A percentile compares a stretch with the other conserved stretches of the same genome.
phyloP scores from a whole-genome alignment of 345 rosid genomes.

The Microcos paniculata region DNA sequence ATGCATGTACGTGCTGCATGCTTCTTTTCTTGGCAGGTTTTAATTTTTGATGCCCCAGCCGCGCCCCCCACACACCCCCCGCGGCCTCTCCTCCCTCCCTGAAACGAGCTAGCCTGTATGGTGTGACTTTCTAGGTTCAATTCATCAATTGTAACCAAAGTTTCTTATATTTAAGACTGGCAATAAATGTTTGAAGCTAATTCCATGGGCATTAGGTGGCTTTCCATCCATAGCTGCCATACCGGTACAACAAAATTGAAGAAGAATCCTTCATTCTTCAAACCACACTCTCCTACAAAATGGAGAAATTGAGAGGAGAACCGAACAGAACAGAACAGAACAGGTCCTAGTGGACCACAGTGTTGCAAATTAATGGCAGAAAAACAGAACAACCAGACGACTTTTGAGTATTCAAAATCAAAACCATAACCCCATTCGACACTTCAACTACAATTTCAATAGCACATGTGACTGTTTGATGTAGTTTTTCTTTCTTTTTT shows the following conservation, averaged over 20 bases:
- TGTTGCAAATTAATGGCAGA: background rate
- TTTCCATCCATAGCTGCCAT: background rate
- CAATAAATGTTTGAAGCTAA: background rate
- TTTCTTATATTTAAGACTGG: background rate
- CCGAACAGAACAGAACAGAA: background rate
- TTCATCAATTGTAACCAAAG: background rate
- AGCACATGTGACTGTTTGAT: background rate
- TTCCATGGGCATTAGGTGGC: background rate
- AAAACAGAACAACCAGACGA: background rate
- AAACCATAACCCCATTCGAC: background rate
- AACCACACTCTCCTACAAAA: background rate
- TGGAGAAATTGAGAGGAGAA: background rate
- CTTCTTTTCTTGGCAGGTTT: background rate
- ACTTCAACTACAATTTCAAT: background rate
- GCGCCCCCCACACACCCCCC: no score
- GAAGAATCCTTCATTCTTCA: background rate
- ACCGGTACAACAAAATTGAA: background rate
- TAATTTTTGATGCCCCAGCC: background rate
- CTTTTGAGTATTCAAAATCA: background rate
- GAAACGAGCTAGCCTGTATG: no score
- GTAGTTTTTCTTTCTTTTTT: background rate
- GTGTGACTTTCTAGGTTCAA: background rate
- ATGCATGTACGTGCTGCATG: conserved; percentile 11
- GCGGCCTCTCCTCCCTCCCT: no score
- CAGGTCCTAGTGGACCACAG: background rate